Evolutionary conservation across 805 yeast genomes (phyloP), one percentile per base, ranked within the genome.

Genomic region (Yarrowia yakushimensis): DNA sequence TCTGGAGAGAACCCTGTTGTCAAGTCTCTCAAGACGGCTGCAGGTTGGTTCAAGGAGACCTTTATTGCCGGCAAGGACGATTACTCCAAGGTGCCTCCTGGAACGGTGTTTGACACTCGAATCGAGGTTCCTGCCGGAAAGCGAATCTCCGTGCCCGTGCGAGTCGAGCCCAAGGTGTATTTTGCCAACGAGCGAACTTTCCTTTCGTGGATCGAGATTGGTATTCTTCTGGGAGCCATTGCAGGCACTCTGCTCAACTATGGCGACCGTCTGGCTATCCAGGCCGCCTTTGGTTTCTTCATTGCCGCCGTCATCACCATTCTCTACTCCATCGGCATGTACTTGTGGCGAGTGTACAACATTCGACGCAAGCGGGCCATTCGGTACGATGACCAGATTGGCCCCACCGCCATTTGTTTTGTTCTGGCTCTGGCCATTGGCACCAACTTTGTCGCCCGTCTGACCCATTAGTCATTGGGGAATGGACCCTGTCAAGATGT

Each of bases 141-240:
- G 74, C 81, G 82, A 46, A 89, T 94, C 64, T 84, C 91, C 70
- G 94, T 94, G 9, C 99, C 98, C 2, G 96, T 94, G 37, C 83
- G 99, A 70, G 92, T 94, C 36, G 99, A 94, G 76, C 99, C 99
- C 64, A 94, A 94, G 77, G 99, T 94, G n/a, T 94, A 94, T 73
- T 94, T 94, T 75, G 99, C 99, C 7, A 90, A 96, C 23, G 99
- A 94, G 75, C 85, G 99, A 77, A 94, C 99, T 0, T 93, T 86
- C 71, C 79, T 94, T 66, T 84, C 96, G 41, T 94, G 99, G 99
- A 77, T 93, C 63, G 92, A 96, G 41, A 90, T 94, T 68, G 89
- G 94, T 9, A 83, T 94, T 79, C 79, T 93, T 43, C 79, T 94
- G 63, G 91, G 94, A 45, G 96, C 93, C 52, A 88, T 96, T 41